Base-by-base conservation (phyloP, 2,329 filamentous ascomycete species). In the Aspergillus proliferans region DNA sequence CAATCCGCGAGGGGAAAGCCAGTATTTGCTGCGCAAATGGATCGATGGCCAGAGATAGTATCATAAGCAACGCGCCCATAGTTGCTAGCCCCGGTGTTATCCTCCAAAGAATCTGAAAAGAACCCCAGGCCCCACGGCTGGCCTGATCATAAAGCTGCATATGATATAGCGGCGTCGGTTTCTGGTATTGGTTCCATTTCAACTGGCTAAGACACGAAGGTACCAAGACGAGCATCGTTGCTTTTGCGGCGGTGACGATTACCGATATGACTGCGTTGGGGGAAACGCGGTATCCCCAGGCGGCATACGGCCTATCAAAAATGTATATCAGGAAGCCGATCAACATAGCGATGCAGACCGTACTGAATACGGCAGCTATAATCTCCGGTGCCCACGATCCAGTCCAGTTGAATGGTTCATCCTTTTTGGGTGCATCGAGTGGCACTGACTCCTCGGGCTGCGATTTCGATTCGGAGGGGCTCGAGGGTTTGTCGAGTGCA, bases 181-280 rank as follows among this genome's bases (percentile, higher is more conserved):
- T 33, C 39, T 48, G 42, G 7, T 52, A 51, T 24, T 51, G 56
- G 10, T 57, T 55, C 63, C 61, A 67, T 46, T 67, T 66, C 4
- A 67, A 51, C 46, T 66, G 60, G 36, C 62, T 52, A 14, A 66
- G 51, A 46, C 61, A 62, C n/a, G 58, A 52, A 2, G 63, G 57
- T 5, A 64, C 47, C 1, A 54, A 47, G 12, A 60, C 41, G 1
- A 66, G 44, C 21, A 65, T 30, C 4, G 59, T 52, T 3, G 60
- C 52, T 52, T 65, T 68, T n/a, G 58, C 44, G 18, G 60, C 49
- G 2, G 56, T 56, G 3, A 53, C 48, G 36, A 62, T 59, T 8
- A 66, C 53, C 1, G 64, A 58, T 8, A 65, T 50, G n/a, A 66
- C 42, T 8, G 65, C 46, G 49, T 67, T 68, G 38, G 63, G 54